Percentiles rank a stretch among this genome's conserved stretches.
Conservation (phyloP, 257 asterid species). For the Gentiana dahurica region DNA sequence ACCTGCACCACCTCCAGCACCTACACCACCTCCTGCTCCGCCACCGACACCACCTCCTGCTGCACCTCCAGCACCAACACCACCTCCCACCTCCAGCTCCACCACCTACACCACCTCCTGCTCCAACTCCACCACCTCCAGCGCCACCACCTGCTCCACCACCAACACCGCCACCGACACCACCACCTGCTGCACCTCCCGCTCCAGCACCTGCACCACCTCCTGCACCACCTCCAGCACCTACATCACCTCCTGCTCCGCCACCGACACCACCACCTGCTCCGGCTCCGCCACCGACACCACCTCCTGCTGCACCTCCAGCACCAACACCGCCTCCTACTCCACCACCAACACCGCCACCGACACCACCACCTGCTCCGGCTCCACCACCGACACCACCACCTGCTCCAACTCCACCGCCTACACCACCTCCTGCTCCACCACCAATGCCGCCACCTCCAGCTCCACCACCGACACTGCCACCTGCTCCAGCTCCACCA, state of each 20-base stretch:
- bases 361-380: slow-evolving; percentile 5
- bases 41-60: too few species aligned
- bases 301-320: slow-evolving; percentile 5
- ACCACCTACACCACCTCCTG: too few species aligned
- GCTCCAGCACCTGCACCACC: not conserved
- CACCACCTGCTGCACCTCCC: slow-evolving; percentile 4
- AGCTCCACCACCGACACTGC: not conserved
- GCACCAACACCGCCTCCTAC: slow-evolving; percentile 4
- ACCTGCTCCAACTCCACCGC: not conserved
- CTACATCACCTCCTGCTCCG: slow-evolving; percentile 4
- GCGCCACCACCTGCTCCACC: not conserved
- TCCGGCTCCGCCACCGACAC: slow-evolving; percentile 7
- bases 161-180: not conserved
- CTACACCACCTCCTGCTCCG: too few species aligned
- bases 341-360: slow-evolving; percentile 4
- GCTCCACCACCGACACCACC: slow-evolving; percentile 5
- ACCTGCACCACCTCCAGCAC: not conserved
- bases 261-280: slow-evolving; percentile 8
- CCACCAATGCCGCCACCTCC: slow-evolving; percentile 14
- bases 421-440: slow-evolving; percentile 6
- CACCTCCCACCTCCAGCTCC: too few species aligned
- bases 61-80: too few species aligned
- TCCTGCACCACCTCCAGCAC: slow-evolving; percentile 4
- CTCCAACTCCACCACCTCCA: too few species aligned
- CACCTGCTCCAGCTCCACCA: too few species aligned